Evolutionary conservation across 2,329 filamentous ascomycete species (phyloP), one percentile per base, ranked within the genome.

Genomic region (Nemania bipapillata): DNA sequence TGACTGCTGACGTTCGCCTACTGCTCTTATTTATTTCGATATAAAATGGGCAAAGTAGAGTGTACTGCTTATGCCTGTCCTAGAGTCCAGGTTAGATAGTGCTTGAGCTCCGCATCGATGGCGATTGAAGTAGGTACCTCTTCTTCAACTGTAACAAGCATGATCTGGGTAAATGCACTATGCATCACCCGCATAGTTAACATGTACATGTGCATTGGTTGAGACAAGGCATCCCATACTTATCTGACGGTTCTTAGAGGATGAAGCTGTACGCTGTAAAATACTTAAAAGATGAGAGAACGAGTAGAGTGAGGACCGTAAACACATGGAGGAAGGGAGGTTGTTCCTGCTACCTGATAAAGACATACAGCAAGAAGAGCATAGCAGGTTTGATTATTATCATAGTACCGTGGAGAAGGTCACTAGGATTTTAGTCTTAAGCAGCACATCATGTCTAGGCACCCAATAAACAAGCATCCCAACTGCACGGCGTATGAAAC

Each of bases 81-180:
- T 42, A 24, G 12, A 28, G 50, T 26, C 37, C 55, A 12, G 9
- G 24, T 28, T 49, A 17, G 20, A n/a, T n/a, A n/a, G n/a, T 22
- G 45, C 40, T 28, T n/a, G 30, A 49, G 40, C 30, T 52, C 57
- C 26, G 45, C 40, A 30, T 11, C 20, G 35, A 52, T 40, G 26
- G 17, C 15, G 24, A 57, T 40, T 32, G n/a, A 50, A n/a, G n/a
- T n/a, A n/a, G n/a, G n/a, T 55, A 12, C 11, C 24, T 50, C 52
- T 11, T 30, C 24, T 22, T 20, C 28, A 52, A 53, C 30, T 47
- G 40, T 59, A 32, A 24, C 54, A 63, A 45, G 30, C n/a, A 24
- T 69, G 50, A 26, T 47, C 24, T 60, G 49, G 45, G 56, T 45
- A 54, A 62, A 69, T 63, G 58, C 54, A 57, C 55, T 22, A 57